Evolutionary conservation across 805 yeast species (phyloP).

Genomic region (Saturnispora saitoi): DNA sequence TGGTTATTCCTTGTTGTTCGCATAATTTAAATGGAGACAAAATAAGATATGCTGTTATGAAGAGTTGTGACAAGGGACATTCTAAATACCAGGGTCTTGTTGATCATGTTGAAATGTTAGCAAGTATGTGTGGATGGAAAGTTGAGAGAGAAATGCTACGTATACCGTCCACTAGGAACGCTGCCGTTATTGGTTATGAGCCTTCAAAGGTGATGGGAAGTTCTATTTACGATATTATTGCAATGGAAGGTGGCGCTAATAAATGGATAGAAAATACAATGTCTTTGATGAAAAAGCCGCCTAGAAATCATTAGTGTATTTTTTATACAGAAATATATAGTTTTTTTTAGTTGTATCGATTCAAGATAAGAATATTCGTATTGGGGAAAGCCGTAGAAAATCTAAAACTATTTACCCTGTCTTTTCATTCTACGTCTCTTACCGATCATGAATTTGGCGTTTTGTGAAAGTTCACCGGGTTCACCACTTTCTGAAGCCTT

Average conservation of each 20-base stretch:
- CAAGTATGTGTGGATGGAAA: conserved; percentile 70
- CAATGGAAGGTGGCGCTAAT: conserved; percentile 80
- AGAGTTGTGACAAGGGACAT: conserved; percentile 17
- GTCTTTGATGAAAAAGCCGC: conserved; percentile 59
- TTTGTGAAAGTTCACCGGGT: conserved; percentile 33
- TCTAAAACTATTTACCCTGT: conserved; percentile 12
- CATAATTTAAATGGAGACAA: conserved; percentile 76
- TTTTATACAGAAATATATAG: background rate
- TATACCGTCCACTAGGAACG: conserved; percentile 90
- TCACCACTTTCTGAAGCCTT: conserved; percentile 3
- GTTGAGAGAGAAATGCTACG: conserved; percentile 80
- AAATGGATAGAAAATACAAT: conserved; percentile 83
- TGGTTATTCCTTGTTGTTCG: conserved; percentile 94
- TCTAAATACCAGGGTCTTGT: conserved; percentile 83
- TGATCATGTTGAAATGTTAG: conserved; percentile 69
- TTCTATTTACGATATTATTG: conserved; percentile 50
- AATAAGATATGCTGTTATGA: conserved; percentile 50
- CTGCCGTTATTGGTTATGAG: conserved; percentile 71
- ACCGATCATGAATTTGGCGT: conserved; percentile 56
- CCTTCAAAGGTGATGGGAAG: conserved; percentile 21
- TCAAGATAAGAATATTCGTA: background rate
- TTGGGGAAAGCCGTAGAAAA: background rate
- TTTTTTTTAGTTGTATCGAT: background rate
- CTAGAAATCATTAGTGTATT: conserved; percentile 48
- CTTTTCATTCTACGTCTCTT: conserved; percentile 60